Base-by-base conservation (phyloP, 352 stramenopile species). In the Thraustochytrium sp. region DNA sequence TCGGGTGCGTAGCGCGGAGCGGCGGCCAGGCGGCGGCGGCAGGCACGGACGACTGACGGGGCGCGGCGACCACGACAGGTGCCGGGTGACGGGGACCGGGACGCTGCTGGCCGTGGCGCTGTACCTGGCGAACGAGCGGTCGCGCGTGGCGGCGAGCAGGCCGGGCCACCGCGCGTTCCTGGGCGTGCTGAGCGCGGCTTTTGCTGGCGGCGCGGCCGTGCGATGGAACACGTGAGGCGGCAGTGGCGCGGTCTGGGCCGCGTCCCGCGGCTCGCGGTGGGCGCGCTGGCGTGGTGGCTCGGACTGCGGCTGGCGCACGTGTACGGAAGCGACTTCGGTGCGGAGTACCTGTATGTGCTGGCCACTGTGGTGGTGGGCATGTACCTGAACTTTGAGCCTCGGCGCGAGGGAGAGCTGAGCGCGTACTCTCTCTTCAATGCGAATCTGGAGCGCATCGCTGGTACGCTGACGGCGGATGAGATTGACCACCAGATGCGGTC, bases 401-500 rank as follows among this genome's bases (percentile, higher is more conserved):
- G 68, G 5, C 48, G 31, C 23, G 48, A 46, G 49, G 68, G 68
- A 9, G 63, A 42, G 5, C 16, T 80, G 29, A 80, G 68, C 46
- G 68, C 26, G 18, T 80, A 64, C 26, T 61, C 68, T 13, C 11
- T 80, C 8, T 64, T 80, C 68, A 80, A 80, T 34, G 46, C 31
- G 21, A 63, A 80, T 26, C 21, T 13, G 5, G 31, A 80, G 51
- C 34, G 31, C 68, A 80, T 80, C 2, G 68, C 68, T 1, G 68
- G 68, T 2, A 29, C 44, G 23, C 34, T 64, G 1, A 65, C 68
- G 11, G 68, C 34, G 34, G 48, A 80, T 23, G 44, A 80, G 29
- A 61, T 80, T 31, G 68, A 80, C n/a, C 18, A 42, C 36, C 68
- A 80, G 2, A 65, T 80, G 68, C 42, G 68, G 34, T 80, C 68